Conservation (phyloP, 2,329 filamentous ascomycete species). For the Cladosporium sphaerospermum region DNA sequence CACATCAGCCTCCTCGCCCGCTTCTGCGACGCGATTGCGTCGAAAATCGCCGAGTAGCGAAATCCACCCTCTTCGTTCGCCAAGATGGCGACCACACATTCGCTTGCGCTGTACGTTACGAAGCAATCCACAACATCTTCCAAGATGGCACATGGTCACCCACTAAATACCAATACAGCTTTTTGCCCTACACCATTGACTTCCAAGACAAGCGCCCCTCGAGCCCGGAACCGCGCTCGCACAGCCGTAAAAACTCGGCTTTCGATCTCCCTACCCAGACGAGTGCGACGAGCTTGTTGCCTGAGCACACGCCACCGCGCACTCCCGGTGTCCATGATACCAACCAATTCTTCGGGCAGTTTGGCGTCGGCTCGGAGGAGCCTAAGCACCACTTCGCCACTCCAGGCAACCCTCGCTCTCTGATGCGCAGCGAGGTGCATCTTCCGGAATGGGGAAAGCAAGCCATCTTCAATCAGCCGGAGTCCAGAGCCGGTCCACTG, state of each 20-base stretch:
- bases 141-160: too few relatives aligned
- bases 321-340: slow-evolving; percentile 35
- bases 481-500: slow-evolving; percentile 64
- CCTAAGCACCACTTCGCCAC: slow-evolving; percentile 49
- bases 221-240: slow-evolving; percentile 20
- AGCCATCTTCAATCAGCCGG: slow-evolving; percentile 66
- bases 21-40: neutral
- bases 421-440: slow-evolving; percentile 67
- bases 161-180: slow-evolving; percentile 48
- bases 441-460: slow-evolving; percentile 68
- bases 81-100: slow-evolving; percentile 25
- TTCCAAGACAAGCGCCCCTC: slow-evolving; percentile 55
- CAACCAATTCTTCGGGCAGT: slow-evolving; percentile 43
- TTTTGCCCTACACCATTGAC: slow-evolving; percentile 85
- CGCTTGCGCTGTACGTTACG: slow-evolving; percentile 29
- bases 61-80: neutral
- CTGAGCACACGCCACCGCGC: slow-evolving; percentile 34
- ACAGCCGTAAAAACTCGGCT: slow-evolving; percentile 45
- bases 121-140: neutral
- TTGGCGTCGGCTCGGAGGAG: slow-evolving; percentile 29
- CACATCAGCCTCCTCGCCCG: too few relatives aligned
- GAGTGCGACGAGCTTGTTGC: slow-evolving; percentile 35
- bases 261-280: slow-evolving; percentile 25
- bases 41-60: neutral
- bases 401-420: slow-evolving; percentile 42